These are phyloP conservation scores for Evernia prunastri DNA, from an alignment of 495 filamentous ascomycete genomes.

Conservation along the genomic window DNA sequence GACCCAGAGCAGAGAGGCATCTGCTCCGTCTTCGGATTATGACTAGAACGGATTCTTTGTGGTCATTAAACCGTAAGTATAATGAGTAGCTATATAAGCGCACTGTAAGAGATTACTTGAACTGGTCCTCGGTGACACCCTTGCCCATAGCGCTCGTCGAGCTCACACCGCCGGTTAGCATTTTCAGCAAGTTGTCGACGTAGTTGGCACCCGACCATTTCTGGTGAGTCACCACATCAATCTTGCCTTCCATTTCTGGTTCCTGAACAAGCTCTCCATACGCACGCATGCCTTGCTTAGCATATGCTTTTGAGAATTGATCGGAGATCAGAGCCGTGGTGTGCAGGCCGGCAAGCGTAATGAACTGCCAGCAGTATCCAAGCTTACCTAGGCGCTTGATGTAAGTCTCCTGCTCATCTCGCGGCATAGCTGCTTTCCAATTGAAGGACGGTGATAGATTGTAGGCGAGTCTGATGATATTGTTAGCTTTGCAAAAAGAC, in stretches of 20 bases:
- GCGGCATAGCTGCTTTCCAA: conserved; percentile 96
- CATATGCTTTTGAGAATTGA: conserved; percentile 78
- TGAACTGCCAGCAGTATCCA: conserved; percentile 99
- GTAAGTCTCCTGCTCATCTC: conserved; percentile 92
- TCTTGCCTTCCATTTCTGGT: conserved; percentile 82
- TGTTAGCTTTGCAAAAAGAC: not conserved
- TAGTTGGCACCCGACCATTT: conserved; percentile 97
- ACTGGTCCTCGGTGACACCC: conserved; percentile 97
- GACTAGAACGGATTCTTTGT: not conserved
- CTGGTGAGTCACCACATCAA: conserved; percentile 97
- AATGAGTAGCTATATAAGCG: not conserved
- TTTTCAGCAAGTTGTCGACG: conserved; percentile 88
- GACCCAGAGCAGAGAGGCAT: not conserved
- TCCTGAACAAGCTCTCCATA: conserved; percentile 97
- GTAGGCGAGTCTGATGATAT: conserved; percentile 65
- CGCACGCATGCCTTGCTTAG: conserved; percentile 81
- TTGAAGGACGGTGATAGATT: conserved; percentile 99
- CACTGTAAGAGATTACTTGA: conserved; percentile 41
- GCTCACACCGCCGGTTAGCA: conserved; percentile 91
- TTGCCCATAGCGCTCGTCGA: conserved; percentile 92
- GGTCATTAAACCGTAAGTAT: not conserved
- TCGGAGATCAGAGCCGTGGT: conserved; percentile 87
- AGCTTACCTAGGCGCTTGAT: conserved; percentile 79
- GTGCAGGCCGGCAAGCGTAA: conserved; percentile 96
- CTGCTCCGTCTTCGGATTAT: not conserved